Conservation (phyloP, 2,329 filamentous ascomycete species). For the Moelleriella libera region DNA sequence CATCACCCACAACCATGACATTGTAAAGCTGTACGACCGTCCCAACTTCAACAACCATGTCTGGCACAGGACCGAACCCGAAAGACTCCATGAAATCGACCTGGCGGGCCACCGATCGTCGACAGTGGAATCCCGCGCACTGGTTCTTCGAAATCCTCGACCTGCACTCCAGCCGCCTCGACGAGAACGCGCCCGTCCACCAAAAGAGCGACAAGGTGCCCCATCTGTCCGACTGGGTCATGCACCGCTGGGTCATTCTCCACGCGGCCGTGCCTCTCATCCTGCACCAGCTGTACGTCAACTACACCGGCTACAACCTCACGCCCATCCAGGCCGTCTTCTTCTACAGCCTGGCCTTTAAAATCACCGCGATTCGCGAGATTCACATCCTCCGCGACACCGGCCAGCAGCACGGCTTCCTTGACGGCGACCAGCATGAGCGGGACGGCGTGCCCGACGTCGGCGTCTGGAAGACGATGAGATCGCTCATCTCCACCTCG, state of each 20-base stretch:
- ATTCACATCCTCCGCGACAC: conserved; percentile 12
- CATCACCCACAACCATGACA: too few relatives aligned
- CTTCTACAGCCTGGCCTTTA: conserved; percentile 17
- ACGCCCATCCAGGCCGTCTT: conserved; percentile 2
- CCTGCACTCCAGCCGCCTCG: conserved; percentile 5
- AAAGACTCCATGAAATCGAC: conserved; percentile 10
- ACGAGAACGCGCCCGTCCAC: conserved; percentile 12
- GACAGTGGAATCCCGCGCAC: conserved; percentile 7
- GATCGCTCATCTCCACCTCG: conserved; percentile 7
- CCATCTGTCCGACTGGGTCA: conserved; percentile 12
- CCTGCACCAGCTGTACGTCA: conserved; percentile 8
- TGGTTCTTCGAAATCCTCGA: conserved; percentile 7
- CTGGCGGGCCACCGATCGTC: conserved; percentile 6
- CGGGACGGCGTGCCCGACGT: conserved; percentile 19
- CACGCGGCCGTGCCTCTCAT: conserved; percentile 13
- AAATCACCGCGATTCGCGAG: conserved; percentile 15
- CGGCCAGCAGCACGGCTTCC: conserved; percentile 14
- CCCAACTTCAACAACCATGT: background rate
- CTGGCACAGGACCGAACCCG: conserved; percentile 3
- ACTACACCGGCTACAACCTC: conserved; percentile 5
- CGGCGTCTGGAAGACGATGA: conserved; percentile 10
- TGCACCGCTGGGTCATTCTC: conserved; percentile 16
- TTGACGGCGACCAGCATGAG: conserved; percentile 13
- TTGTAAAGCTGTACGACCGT: background rate
- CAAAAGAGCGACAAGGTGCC: conserved; percentile 18